Conservation (phyloP, 2,329 filamentous ascomycete species). For the Shiraia sp. region DNA sequence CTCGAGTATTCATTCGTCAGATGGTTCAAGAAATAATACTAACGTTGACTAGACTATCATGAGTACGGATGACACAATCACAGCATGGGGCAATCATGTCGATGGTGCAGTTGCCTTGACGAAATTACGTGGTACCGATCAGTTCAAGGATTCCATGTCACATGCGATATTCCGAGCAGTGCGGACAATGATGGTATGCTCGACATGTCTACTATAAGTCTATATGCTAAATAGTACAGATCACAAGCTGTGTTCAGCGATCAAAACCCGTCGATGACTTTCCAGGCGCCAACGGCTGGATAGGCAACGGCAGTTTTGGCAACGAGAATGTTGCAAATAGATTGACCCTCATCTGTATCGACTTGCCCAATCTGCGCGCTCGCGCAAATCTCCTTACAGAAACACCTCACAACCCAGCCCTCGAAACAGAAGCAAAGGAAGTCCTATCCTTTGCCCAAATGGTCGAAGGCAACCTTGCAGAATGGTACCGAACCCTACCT, state of each 20-base stretch:
- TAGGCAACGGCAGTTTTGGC: conserved; percentile 31
- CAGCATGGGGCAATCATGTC: conserved; percentile 46
- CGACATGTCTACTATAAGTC: not conserved
- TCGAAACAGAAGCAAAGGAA: conserved; percentile 33
- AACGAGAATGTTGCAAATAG: conserved; percentile 47
- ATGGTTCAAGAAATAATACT: conserved; percentile 9
- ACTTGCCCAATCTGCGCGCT: conserved; percentile 43
- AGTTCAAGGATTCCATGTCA: conserved; percentile 43
- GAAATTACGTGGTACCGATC: conserved; percentile 44
- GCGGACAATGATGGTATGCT: conserved; percentile 46
- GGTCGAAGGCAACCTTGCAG: conserved; percentile 42
- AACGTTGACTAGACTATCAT: conserved; percentile 40
- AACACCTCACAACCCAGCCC: conserved; percentile 19
- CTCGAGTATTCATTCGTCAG: no score
- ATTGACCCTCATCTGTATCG: conserved; percentile 45
- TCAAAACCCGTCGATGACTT: conserved; percentile 46
- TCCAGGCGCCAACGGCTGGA: conserved; percentile 41
- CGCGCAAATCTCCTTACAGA: conserved; percentile 37
- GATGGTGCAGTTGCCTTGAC: conserved; percentile 47
- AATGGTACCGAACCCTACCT: conserved; percentile 44
- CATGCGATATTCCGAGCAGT: conserved; percentile 47
- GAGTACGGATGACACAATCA: conserved; percentile 42
- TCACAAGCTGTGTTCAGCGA: conserved; percentile 46
- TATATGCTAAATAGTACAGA: conserved; percentile 21
- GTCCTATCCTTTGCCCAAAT: conserved; percentile 42